Evolutionary conservation across 129 eudicot species (phyloP).

Genomic region (Lactuca saligna): DNA sequence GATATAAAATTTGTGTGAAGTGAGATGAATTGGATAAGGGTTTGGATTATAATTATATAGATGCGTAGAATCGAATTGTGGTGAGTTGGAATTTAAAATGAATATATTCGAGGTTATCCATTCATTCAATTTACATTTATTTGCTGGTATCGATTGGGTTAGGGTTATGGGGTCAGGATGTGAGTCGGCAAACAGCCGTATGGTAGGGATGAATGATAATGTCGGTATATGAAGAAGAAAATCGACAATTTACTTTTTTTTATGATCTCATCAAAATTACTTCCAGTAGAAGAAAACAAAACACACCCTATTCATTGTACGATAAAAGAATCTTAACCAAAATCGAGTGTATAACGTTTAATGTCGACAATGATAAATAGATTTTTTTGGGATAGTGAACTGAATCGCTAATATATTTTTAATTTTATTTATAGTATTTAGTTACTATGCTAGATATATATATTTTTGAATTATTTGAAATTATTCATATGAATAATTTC

Average conservation of each 20-base stretch:
- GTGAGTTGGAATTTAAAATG: constrained; percentile 7
- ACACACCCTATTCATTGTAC: neutral
- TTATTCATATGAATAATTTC: too few relatives aligned
- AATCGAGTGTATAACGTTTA: neutral
- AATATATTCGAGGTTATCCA: neutral
- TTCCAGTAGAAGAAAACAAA: too few relatives aligned
- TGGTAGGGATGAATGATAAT: neutral
- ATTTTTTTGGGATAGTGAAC: too few relatives aligned
- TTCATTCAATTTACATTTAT: neutral
- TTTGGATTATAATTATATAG: neutral
- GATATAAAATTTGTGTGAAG: neutral
- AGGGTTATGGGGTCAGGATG: constrained; percentile 5
- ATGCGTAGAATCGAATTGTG: constrained; percentile 21
- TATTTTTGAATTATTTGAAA: too few relatives aligned
- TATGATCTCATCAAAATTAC: neutral
- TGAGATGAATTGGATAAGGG: constrained; percentile 25
- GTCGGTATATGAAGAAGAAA: neutral
- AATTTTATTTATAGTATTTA: too few relatives aligned
- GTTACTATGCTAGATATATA: too few relatives aligned
- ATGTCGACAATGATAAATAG: neutral
- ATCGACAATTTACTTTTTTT: neutral
- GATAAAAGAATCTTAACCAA: neutral
- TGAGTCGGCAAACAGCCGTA: constrained; percentile 13
- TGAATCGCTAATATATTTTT: too few relatives aligned
- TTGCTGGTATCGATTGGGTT: constrained; percentile 5